Percentiles rank a stretch among this genome's conserved stretches.
phyloP scores from a whole-genome alignment of 1,139 yeast genomes.

The Hyphopichia pseudoburtonii region DNA sequence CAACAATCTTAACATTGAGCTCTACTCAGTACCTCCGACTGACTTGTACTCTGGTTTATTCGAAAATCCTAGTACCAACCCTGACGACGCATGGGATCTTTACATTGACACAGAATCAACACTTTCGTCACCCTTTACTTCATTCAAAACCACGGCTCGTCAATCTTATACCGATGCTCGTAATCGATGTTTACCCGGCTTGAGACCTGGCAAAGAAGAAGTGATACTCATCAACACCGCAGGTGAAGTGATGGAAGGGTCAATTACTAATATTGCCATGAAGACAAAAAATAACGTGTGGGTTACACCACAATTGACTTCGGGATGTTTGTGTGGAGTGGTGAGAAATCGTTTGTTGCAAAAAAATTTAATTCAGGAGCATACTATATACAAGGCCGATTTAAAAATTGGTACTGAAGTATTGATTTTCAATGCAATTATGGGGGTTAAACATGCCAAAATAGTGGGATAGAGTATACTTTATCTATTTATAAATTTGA shows the following conservation, averaged over 20 bases:
- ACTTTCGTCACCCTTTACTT: conserved; percentile 71
- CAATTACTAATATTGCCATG: conserved; percentile 80
- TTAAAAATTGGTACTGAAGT: conserved; percentile 64
- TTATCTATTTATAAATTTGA: not conserved
- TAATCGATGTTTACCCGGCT: conserved; percentile 40
- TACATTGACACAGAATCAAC: conserved; percentile 58
- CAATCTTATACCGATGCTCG: conserved; percentile 65
- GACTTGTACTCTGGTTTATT: conserved; percentile 48
- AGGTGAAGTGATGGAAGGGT: conserved; percentile 73
- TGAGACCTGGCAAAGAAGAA: conserved; percentile 50
- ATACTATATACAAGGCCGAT: conserved; percentile 41
- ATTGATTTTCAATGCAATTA: conserved; percentile 74
- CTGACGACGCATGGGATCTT: conserved; percentile 49
- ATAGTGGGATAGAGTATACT: conserved; percentile 25
- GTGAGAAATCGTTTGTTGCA: conserved; percentile 65
- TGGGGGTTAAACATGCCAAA: conserved; percentile 75
- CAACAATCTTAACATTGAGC: conserved; percentile 55
- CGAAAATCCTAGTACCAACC: conserved; percentile 11
- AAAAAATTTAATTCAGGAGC: conserved; percentile 58
- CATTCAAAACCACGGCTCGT: conserved; percentile 84
- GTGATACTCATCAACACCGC: conserved; percentile 67
- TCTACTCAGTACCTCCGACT: conserved; percentile 36
- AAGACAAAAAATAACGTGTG: conserved; percentile 51
- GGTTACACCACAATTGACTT: conserved; percentile 74
- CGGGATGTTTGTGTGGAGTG: conserved; percentile 89